These are phyloP conservation scores for Trebouxiophyceae sp. DNA, from an alignment of 163 green algal species.

Conservation along the genomic window DNA sequence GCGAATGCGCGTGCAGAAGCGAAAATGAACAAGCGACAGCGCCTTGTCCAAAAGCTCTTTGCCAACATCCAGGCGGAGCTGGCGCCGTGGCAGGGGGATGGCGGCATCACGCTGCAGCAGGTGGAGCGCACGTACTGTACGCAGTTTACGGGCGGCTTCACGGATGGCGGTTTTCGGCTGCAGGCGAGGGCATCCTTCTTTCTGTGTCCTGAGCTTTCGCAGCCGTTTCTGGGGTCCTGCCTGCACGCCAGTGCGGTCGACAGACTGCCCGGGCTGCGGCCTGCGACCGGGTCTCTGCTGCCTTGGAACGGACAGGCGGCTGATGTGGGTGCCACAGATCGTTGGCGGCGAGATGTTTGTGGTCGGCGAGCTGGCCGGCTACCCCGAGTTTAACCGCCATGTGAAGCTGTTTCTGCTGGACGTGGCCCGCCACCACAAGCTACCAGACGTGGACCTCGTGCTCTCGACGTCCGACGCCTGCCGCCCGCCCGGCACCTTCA, in stretches of 20 bases:
- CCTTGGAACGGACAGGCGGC: too few species aligned
- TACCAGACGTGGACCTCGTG: not conserved
- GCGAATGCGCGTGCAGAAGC: not conserved
- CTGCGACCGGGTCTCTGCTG: too few species aligned
- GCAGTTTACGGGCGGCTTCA: not conserved
- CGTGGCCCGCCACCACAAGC: not conserved
- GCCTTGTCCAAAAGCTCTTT: not conserved
- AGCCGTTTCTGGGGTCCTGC: too few species aligned
- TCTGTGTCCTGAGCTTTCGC: too few species aligned
- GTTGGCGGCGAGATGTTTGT: not conserved
- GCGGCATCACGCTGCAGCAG: not conserved
- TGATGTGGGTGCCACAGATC: not conserved
- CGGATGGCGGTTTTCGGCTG: not conserved
- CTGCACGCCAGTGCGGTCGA: too few species aligned
- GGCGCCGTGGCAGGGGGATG: not conserved
- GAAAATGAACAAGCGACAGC: not conserved
- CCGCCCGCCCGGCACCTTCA: not conserved
- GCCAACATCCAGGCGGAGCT: not conserved
- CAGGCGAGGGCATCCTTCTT: too few species aligned
- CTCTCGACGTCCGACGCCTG: not conserved
- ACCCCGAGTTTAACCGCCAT: not conserved
- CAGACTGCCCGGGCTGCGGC: too few species aligned
- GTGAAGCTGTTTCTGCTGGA: conserved; percentile 3
- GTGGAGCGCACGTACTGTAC: not conserved
- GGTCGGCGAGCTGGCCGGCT: not conserved